A percentile compares a stretch with the other conserved stretches of the same genome.
Evolutionary conservation across 306 rosid genomes (phyloP).

Genomic region (Rubus parviflorus): DNA sequence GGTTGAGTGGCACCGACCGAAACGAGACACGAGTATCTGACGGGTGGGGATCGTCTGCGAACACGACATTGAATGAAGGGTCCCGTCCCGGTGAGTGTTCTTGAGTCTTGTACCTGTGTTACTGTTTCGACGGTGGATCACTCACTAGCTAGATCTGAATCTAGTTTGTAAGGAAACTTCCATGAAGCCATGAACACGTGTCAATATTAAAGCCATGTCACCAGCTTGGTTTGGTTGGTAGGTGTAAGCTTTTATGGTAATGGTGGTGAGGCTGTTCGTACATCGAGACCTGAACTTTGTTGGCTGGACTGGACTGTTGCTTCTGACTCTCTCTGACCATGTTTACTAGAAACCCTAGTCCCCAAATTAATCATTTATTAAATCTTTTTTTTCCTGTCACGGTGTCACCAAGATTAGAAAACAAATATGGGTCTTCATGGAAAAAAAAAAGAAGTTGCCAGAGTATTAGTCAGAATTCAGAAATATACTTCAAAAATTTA

Average conservation of each 20-base stretch:
- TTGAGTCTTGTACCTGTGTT: background rate
- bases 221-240: background rate
- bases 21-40: background rate
- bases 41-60: slow-evolving; percentile 15
- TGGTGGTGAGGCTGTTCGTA: no score
- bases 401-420: no score
- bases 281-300: no score
- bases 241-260: background rate
- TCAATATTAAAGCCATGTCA: background rate
- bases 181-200: background rate
- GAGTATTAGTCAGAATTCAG: no score
- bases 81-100: background rate
- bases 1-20: background rate
- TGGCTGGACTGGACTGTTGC: no score
- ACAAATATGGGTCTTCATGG: no score
- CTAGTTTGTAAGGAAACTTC: background rate
- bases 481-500: no score
- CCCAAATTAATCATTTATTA: no score
- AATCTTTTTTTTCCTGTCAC: no score
- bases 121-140: background rate
- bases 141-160: background rate
- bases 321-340: no score
- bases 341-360: no score
- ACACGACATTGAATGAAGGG: background rate
- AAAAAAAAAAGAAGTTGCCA: no score